phyloP scores from a whole-genome alignment of 2,329 filamentous ascomycete species.

The Aspergillus puulaauensis region DNA sequence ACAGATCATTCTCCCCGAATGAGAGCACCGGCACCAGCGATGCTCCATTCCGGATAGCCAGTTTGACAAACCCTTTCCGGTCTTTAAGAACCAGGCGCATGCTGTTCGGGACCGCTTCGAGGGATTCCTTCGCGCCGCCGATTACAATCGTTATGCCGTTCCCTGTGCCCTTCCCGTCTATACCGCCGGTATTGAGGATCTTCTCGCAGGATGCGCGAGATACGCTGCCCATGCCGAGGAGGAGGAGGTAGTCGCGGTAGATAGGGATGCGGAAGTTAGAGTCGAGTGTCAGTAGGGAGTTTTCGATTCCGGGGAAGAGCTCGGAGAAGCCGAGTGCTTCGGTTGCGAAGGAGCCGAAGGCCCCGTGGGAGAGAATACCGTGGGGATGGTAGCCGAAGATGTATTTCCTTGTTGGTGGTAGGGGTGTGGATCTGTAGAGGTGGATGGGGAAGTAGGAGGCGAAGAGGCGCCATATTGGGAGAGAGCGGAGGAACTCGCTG shows the following conservation, averaged over 20 bases:
- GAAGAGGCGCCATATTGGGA: slow-evolving; percentile 74
- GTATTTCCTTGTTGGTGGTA: slow-evolving; percentile 46
- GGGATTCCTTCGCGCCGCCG: not conserved
- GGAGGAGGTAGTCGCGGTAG: not conserved
- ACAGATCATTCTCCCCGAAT: not conserved
- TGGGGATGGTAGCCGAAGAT: not conserved
- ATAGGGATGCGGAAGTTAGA: not conserved
- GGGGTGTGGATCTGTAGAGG: slow-evolving; percentile 72
- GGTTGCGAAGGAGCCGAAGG: not conserved
- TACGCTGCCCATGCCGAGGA: not conserved
- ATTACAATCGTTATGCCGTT: not conserved
- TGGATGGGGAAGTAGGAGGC: slow-evolving; percentile 78
- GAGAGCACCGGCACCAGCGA: not conserved
- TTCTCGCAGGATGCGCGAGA: not conserved
- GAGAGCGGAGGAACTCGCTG: slow-evolving; percentile 61
- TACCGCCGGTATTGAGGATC: not conserved
- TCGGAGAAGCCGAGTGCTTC: not conserved
- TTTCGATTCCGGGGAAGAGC: not conserved
- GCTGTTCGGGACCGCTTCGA: not conserved
- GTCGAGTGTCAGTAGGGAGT: not conserved
- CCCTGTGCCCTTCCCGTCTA: not conserved
- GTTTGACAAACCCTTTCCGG: not conserved
- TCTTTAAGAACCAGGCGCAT: not conserved
- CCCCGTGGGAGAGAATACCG: not conserved
- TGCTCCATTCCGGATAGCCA: not conserved